Conservation (phyloP, 2,329 filamentous ascomycete species). For the Monosporascus sp. region DNA sequence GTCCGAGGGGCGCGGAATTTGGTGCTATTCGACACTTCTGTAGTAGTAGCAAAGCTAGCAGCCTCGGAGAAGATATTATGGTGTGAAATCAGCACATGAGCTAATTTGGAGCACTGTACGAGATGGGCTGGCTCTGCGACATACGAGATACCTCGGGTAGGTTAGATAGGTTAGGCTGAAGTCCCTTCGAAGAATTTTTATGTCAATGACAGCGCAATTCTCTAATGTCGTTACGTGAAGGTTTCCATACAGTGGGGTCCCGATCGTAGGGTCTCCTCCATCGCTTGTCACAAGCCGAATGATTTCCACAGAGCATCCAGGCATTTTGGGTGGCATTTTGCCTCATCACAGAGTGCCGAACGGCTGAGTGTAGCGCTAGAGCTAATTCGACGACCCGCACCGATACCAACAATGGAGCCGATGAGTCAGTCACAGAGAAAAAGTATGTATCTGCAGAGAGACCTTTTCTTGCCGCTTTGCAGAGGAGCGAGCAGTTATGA, state of each 20-base stretch:
- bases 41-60: too few relatives aligned
- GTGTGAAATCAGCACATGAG: too few relatives aligned
- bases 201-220: conserved; percentile 5
- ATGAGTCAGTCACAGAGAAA: not conserved
- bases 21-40: too few relatives aligned
- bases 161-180: too few relatives aligned
- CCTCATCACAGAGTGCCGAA: not conserved
- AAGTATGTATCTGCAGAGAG: not conserved
- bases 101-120: not conserved
- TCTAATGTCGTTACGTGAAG: conserved; percentile 10
- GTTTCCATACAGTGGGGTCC: conserved; percentile 18
- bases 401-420: not conserved
- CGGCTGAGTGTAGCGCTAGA: not conserved
- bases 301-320: conserved; percentile 1
- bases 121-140: not conserved
- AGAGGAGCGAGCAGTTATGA: not conserved
- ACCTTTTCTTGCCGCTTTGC: too few relatives aligned
- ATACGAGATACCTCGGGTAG: not conserved
- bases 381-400: not conserved
- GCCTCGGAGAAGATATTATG: too few relatives aligned
- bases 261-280: conserved; percentile 6
- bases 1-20: too few relatives aligned
- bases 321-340: conserved; percentile 2
- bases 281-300: conserved; percentile 1
- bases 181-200: not conserved